A percentile compares a stretch with the other conserved stretches of the same genome.
phyloP scores from a whole-genome alignment of 2,329 filamentous ascomycete species.

The Ophiostoma pallidulum region DNA sequence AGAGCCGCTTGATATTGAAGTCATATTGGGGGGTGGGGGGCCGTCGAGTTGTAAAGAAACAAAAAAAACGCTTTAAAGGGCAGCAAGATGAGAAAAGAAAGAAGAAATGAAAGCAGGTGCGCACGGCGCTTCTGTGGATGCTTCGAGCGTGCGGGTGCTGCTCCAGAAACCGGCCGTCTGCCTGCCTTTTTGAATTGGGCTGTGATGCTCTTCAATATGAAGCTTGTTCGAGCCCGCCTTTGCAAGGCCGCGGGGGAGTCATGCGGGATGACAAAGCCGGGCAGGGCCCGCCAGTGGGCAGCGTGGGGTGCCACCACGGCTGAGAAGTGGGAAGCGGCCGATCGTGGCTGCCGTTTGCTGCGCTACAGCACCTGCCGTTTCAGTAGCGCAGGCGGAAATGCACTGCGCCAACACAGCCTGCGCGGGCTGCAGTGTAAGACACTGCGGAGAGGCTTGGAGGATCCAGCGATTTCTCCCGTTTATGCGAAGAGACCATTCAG shows the following conservation, averaged over 20 bases:
- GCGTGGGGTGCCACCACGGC: not conserved
- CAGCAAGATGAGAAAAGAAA: not conserved
- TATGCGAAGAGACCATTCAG: too few relatives aligned
- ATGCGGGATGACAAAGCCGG: constrained; percentile 13
- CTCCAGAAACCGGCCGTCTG: too few relatives aligned
- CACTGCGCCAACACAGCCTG: too few relatives aligned
- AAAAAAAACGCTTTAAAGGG: too few relatives aligned
- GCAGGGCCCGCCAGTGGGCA: constrained; percentile 25
- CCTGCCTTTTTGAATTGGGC: too few relatives aligned
- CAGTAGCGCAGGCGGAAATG: too few relatives aligned
- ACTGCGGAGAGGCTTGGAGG: too few relatives aligned
- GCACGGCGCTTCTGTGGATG: not conserved
- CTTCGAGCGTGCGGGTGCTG: too few relatives aligned
- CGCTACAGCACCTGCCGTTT: not conserved
- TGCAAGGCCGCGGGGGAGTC: constrained; percentile 13
- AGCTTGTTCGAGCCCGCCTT: too few relatives aligned
- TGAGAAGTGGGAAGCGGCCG: not conserved
- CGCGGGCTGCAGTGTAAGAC: too few relatives aligned
- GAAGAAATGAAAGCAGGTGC: not conserved
- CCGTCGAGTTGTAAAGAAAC: not conserved
- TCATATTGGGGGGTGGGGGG: constrained; percentile 4
- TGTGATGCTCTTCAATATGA: too few relatives aligned
- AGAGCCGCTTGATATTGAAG: constrained; percentile 1
- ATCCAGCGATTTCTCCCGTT: too few relatives aligned
- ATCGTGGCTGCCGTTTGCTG: constrained; percentile 2